Evolutionary conservation across 305 asterid species (phyloP).

Genomic region (Solanum hybrid): DNA sequence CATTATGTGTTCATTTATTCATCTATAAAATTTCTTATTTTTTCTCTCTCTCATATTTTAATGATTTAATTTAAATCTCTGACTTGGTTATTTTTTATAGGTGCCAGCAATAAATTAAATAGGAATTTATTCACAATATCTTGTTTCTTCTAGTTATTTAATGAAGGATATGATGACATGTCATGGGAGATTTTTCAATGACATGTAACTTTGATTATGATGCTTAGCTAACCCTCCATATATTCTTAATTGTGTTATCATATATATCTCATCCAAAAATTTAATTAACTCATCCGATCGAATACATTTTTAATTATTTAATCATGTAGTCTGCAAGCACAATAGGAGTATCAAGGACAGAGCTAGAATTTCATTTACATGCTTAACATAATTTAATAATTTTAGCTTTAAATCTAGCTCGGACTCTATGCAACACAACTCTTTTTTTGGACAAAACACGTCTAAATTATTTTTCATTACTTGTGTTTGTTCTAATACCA

Average conservation of each 20-base stretch:
- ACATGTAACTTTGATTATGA: not conserved
- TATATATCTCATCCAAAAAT: not conserved
- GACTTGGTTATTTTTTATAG: not conserved
- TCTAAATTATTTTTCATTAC: no score
- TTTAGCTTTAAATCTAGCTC: not conserved
- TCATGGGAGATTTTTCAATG: not conserved
- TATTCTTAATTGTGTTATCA: not conserved
- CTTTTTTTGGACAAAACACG: no score
- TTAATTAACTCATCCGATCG: not conserved
- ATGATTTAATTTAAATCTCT: not conserved
- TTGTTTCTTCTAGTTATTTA: not conserved
- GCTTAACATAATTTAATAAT: not conserved
- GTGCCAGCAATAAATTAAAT: not conserved
- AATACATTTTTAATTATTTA: not conserved
- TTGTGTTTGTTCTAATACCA: no score
- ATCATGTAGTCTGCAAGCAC: rapidly evolving
- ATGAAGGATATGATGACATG: not conserved
- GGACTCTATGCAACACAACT: not conserved
- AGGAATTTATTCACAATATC: not conserved
- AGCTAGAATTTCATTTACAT: not conserved
- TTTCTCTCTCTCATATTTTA: not conserved
- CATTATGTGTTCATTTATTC: constrained; percentile 14
- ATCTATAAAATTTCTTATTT: not conserved
- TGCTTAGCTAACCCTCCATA: not conserved
- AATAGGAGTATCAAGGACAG: not conserved